A percentile compares a stretch with the other conserved stretches of the same genome.
These are phyloP conservation scores for Aureobasidium musti DNA, from an alignment of 2,329 filamentous ascomycete species.

Conservation along the genomic window DNA sequence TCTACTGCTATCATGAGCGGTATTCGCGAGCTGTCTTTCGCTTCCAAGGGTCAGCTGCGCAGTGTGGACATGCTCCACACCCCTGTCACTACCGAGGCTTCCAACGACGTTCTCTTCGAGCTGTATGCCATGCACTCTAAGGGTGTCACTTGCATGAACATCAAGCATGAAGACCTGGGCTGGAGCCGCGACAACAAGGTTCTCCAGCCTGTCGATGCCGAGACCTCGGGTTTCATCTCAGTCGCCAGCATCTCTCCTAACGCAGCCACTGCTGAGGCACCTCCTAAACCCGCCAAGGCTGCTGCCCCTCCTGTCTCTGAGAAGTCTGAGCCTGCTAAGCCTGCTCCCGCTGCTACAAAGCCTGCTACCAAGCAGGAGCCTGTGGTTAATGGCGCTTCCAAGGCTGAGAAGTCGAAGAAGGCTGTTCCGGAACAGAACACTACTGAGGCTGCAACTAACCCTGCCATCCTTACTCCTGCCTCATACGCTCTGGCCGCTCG, in stretches of 20 bases:
- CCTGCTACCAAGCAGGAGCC: constrained; percentile 34
- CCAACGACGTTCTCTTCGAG: constrained; percentile 81
- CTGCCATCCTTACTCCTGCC: constrained; percentile 40
- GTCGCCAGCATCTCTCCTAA: constrained; percentile 58
- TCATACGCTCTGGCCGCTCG: constrained; percentile 49
- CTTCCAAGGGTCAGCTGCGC: constrained; percentile 79
- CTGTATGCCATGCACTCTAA: constrained; percentile 97
- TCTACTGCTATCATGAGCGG: constrained; percentile 97
- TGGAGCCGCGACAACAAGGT: constrained; percentile 92
- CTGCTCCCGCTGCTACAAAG: constrained; percentile 32
- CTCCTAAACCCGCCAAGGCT: constrained; percentile 36
- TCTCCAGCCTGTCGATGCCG: constrained; percentile 72
- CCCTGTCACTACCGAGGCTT: constrained; percentile 56
- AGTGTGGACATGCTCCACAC: constrained; percentile 85
- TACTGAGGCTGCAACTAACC: constrained; percentile 33
- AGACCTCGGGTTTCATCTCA: constrained; percentile 70
- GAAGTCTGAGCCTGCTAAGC: constrained; percentile 35
- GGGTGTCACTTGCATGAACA: constrained; percentile 84
- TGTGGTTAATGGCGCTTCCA: constrained; percentile 29
- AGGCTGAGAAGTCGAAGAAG: constrained; percentile 32
- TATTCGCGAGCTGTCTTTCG: constrained; percentile 91
- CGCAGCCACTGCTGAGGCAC: constrained; percentile 40
- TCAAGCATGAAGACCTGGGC: constrained; percentile 86
- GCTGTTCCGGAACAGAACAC: constrained; percentile 11
- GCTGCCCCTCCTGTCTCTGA: constrained; percentile 35